Evolutionary conservation across 768 basidiomycete species (phyloP), one percentile per base, ranked within the genome.

Genomic region (Gloeostereum incarnatum): DNA sequence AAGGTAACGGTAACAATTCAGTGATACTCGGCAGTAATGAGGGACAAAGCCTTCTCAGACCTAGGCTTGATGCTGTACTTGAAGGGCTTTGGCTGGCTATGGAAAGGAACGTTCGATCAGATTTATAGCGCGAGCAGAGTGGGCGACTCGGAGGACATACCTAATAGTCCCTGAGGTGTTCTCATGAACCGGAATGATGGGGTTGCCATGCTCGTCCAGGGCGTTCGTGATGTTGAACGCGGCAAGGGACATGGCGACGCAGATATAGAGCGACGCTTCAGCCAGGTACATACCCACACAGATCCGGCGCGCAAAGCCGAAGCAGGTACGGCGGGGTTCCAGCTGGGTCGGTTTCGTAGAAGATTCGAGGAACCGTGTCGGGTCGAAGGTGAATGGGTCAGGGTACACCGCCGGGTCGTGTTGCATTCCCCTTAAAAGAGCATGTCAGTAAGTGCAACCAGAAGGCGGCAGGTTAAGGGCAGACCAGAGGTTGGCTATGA

Each of bases 241-340:
- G 0, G 67, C 58, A n/a, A 69, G 45, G 6, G 61, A 47, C 61
- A 64, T 64, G 2, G 62, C 61, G 32, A 55, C 54, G 6, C 59
- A 53, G 5, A 71, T 60, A 36, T 59, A 69, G 3, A 69, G 46
- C n/a, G 63, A 65, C 2, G 58, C 52, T 18, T 70, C 67, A 4
- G 68, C 69, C 6, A 71, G 45, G 2, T 44, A 42, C 20, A 42
- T 33, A 6, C 54, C 10, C 13, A 35, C 22, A 19, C 30, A 17
- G 22, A 32, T 14, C 62, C 75, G 65, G 49, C 75, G 53, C 21
- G 73, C 75, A 36, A 74, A 78, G 3, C 75, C 75, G 42, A 75
- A 78, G 35, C 63, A 67, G 27, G 66, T 49, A 4, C 54, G 50
- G 14, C 62, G 61, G 13, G 73, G 68, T 36, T 73, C 71, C 14